Evolutionary conservation across 129 eudicot species (phyloP), one percentile per base, ranked within the genome.

Genomic region (Tagetes patula): DNA sequence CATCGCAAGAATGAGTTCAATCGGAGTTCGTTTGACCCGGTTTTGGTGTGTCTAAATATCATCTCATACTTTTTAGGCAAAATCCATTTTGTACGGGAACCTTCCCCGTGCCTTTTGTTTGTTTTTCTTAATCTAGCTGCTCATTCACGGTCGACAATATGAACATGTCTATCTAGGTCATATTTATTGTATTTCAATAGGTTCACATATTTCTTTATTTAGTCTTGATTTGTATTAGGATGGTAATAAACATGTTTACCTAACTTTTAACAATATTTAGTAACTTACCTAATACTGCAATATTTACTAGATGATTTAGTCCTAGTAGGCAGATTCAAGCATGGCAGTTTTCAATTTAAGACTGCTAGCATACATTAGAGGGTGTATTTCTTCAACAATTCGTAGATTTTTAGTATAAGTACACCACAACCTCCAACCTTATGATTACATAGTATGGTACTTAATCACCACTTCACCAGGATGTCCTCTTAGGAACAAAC

Each of bases 201-300:
- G 68, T 43, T 58, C 48, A 56, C 37, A 3, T 72, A 30, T 33
- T 60, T 43, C 46, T 59, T 59, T 27, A 59, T 59, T 33, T 72
- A 6, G 63, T 59, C 53, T 32, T 5, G 45, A 31, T 40, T 27
- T 1, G 6, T 30, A 20, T 39, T 6, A 20, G 38, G 38, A 53
- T 69, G 61, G 46, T 50, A n/a, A 36, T 36, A 69, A 50, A 50
- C 30, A 54, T 38, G 75, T 8, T 40, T 58, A 39, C 20, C 9
- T 53, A 71, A 71, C 20, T 39, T 55, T 41, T 20, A 55, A 6
- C 41, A 53, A 42, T 71, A 38, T 55, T 72, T 27, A 55, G 34
- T 14, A n/a, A n/a, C 43, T 54, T 56, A 72, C 9, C 33, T 30
- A 70, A 52, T 71, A 40, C 50, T 71, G 52, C 65, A 54, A 53